Evolutionary conservation across 2,329 filamentous ascomycete species (phyloP), one percentile per base, ranked within the genome.

Genomic region (Akanthomyces muscarius): DNA sequence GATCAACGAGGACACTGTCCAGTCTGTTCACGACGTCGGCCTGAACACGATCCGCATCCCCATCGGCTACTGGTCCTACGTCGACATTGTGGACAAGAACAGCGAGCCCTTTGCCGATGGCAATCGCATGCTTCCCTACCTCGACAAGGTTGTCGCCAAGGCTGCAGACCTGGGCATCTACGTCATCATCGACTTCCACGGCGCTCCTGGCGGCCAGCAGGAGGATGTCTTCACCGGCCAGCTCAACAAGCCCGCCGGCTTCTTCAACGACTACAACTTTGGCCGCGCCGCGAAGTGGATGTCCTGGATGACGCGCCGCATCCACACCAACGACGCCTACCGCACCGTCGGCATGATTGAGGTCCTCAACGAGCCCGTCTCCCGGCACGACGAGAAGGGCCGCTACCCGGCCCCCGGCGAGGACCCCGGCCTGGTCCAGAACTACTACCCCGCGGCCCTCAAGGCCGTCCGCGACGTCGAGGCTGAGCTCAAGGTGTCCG

Each of bases 271-370:
- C 41, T 81, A 80, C 67, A 77, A 88, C 69, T 88, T 83, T 69
- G 78, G 80, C 47, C 80, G 86, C 18, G 83, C 82, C 0, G 70
- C 78, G 61, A 71, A 77, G 54, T 86, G 85, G 68, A 76, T 87
- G 6, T 73, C 79, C 47, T 85, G 80, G 79, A 80, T 87, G 71
- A 80, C 83, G 1, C 77, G 78, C 30, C 75, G 79, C 41, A 81
- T 86, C 55, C 83, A 86, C 68, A 72, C 70, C 0, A 78, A 78
- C 59, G 63, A 71, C 6, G 77, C 77, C 52, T 85, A 83, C 69
- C 73, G 79, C 47, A 84, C 80, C 44, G 84, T 86, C 33, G 84
- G 85, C 21, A 86, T 84, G 79, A 72, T 87, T 16, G 80, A 83
- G 68, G 75, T 87, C 11, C 74, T 86, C 66, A 86, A 86, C 70